Base-by-base conservation (phyloP, 768 basidiomycete genomes). In the Asterophora parasitica region DNA sequence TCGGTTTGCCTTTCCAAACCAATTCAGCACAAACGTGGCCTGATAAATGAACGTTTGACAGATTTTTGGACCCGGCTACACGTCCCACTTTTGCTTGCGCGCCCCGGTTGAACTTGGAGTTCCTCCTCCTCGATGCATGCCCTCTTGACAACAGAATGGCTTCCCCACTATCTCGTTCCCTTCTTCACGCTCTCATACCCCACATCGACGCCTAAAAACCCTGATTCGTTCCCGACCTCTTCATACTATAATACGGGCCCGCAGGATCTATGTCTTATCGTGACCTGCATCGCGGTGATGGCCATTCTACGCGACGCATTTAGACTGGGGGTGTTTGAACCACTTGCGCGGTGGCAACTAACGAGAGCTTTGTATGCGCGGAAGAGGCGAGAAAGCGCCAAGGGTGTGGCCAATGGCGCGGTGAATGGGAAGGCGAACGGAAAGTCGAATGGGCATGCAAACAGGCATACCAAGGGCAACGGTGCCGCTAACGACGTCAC, bases 211-310 rank as follows among this genome's bases (percentile, higher is more conserved):
- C 88, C 88, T 15, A 48, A 61, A 10, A 52, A 74, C 26, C 73
- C 82, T 42, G 88, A 90, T 69, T 88, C 86, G 4, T 92, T 89
- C 67, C 82, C 71, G 26, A 61, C 81, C 63, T 82, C 84, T 33
- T 53, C 65, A 42, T 85, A 91, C 63, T 94, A 90, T 62, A 71
- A 60, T 42, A 82, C 79, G 17, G 92, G 92, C n/a, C 68, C 70
- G 23, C 74, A 78, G 50, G 96, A 99, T 63, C 65, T 77, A n/a
- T 92, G 82, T 60, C 62, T 95, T 58, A 74, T 93, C 48, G 66
- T 92, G 46, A 78, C 83, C n/a, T 87, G 80, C 65, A 89, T 96
- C 48, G 78, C 85, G 11, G 70, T 85, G 55, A 92, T 96, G 81
- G 91, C 91, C n/a, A 57, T 92, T 44, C 65, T 92, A 20, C 82